Base-by-base conservation (phyloP, 768 basidiomycete genomes). In the Lactifluus piperatus region DNA sequence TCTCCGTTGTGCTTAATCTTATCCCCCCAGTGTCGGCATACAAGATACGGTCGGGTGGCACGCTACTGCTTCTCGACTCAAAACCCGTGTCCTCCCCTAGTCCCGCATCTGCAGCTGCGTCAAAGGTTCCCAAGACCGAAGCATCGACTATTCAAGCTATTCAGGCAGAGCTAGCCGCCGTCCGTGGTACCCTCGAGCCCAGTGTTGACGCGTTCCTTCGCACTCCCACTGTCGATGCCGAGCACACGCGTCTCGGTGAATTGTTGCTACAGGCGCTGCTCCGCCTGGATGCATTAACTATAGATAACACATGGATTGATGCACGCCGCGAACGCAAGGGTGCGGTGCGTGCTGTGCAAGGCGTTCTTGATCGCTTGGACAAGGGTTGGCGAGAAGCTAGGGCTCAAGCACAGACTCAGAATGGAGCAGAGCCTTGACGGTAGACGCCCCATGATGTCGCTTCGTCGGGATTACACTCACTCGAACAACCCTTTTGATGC, bases 281-380 rank as follows among this genome's bases (percentile, higher is more conserved):
- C 20, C 82, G 89, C 51, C 75, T 98, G 34, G 95, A 98, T 66
- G 88, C 86, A 51, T 77, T 97, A 66, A 73, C 76, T 41, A 77
- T 91, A 20, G 87, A 91, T 46, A 75, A 76, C 37, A 79, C 82
- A 51, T 97, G 92, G 88, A 78, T 80, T 9, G 77, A 84, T 5
- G 94, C 93, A 14, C 79, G 94, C 66, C 76, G 75, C 64, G 82
- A 88, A 69, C 77, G 94, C 62, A 97, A 95, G 72, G 82, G 79
- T 32, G 94, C 91, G 1, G 94, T 98, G 50, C 85, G 79, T 63
- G 83, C 86, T 66, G 86, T 97, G 16, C 94, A 97, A 73, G 78
- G 74, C 26, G 76, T 91, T 64, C 78, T 97, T 59, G 91, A 94
- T 69, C 76, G 78, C 58, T 75, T 95, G 48, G 94, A 95, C 69